Base-by-base conservation (phyloP, 129 eudicot species). In the Arctium lappa region DNA sequence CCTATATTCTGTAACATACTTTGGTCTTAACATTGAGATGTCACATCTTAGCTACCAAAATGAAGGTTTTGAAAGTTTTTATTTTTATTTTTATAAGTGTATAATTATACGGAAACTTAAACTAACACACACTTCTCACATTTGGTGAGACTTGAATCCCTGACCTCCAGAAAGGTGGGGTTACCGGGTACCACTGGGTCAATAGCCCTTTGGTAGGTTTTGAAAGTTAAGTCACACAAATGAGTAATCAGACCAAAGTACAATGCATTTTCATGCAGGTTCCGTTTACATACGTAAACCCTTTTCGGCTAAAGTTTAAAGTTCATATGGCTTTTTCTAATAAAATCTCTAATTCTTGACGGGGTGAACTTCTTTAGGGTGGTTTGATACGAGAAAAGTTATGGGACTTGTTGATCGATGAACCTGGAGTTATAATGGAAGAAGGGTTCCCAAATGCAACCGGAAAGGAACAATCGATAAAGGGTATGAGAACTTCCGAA, bases 401-500 rank as follows among this genome's bases (percentile, higher is more conserved):
- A 75, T 96, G 95, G 99, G 95, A 96, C 62, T 79, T 93, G 71
- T 80, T 93, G 78, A 76, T 89, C 36, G 75, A 91, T 39, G 93
- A 91, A 83, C 91, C 88, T 0, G 85, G 86, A 70, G 97, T 96
- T 15, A 72, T 91, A 32, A 91, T 95, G 87, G 99, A 95, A 89
- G 97, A 95, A 84, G 99, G 99, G 30, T 95, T 95, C 86, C 99
- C 99, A 4, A 95, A 95, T 80, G 98, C 97, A 62, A 93, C 99
- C 5, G 99, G 99, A 13, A 93, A 81, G 68, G 95, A 91, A 81
- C 98, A 93, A 78, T 95, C 98, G 4, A 91, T 95, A 62, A 89
- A 86, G 85, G 99, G 99, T 37, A 95, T 95, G 98, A 86, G 99
- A 80, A 74, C 90, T 3, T 95, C 99, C 1, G 97, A 95, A 53